Percentiles rank a stretch among this genome's conserved stretches.
phyloP scores from a whole-genome alignment of 2,329 filamentous ascomycete species.

The Aspergillus candidus region DNA sequence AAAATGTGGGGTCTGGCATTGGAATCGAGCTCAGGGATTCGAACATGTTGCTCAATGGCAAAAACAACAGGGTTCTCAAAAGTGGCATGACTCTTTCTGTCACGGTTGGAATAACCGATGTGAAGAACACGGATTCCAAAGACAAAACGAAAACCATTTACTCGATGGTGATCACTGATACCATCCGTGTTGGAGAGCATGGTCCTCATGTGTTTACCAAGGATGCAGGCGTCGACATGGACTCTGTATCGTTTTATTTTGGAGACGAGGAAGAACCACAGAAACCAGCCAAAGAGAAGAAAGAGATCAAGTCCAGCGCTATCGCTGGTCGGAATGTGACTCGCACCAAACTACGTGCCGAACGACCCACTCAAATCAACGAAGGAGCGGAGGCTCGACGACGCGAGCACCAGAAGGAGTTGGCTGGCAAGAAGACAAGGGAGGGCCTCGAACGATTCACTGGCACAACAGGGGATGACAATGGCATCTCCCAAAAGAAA shows the following conservation, averaged over 20 bases:
- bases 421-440: slow-evolving; percentile 79
- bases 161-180: slow-evolving; percentile 85
- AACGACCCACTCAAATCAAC: slow-evolving; percentile 79
- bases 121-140: slow-evolving; percentile 79
- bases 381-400: slow-evolving; percentile 84
- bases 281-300: slow-evolving; percentile 74
- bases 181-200: slow-evolving; percentile 71
- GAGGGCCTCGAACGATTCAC: slow-evolving; percentile 81
- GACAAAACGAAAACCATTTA: slow-evolving; percentile 87
- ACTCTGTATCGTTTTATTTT: slow-evolving; percentile 97
- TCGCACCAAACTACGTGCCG: slow-evolving; percentile 83
- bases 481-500: slow-evolving; percentile 91
- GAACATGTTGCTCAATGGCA: slow-evolving; percentile 77
- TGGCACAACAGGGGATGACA: slow-evolving; percentile 75
- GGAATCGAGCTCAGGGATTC: slow-evolving; percentile 85
- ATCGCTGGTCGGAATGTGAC: slow-evolving; percentile 94
- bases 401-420: slow-evolving; percentile 86
- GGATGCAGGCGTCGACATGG: slow-evolving; percentile 82
- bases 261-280: slow-evolving; percentile 85
- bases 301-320: slow-evolving; percentile 73
- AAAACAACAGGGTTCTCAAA: slow-evolving; percentile 75
- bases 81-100: slow-evolving; percentile 96
- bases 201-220: slow-evolving; percentile 80
- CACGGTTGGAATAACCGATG: slow-evolving; percentile 81
- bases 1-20: slow-evolving; percentile 85